Evolutionary conservation across 345 rosid genomes (phyloP).

Genomic region (Acer campestre): DNA sequence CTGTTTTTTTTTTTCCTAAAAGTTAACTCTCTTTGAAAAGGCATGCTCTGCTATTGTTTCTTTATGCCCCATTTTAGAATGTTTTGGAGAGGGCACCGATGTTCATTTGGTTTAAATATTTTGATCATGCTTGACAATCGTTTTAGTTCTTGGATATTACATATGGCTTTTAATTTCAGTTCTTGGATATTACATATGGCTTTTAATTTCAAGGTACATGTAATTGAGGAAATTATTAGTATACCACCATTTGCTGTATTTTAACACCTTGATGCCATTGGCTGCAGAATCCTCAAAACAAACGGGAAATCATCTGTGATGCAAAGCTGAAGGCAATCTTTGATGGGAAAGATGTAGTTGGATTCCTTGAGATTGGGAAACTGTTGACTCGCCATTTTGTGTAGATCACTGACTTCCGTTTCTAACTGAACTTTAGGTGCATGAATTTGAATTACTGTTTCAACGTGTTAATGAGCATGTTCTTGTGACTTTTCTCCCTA

Average conservation of each 20-base stretch:
- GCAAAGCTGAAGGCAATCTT: slow-evolving; percentile 74
- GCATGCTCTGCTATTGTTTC: background rate
- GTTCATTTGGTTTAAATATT: background rate
- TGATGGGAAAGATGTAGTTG: slow-evolving; percentile 65
- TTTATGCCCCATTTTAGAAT: too few species aligned
- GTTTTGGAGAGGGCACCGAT: background rate
- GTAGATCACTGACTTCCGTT: slow-evolving; percentile 35
- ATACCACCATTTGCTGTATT: background rate
- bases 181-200: background rate
- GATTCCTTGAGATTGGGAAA: slow-evolving; percentile 76
- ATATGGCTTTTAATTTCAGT: background rate
- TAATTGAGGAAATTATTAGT: background rate
- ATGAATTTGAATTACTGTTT: slow-evolving; percentile 5
- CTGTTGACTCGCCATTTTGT: slow-evolving; percentile 64
- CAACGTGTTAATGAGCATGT: slow-evolving; percentile 8
- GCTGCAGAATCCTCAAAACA: slow-evolving; percentile 71
- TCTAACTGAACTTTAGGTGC: background rate
- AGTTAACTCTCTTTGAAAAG: background rate
- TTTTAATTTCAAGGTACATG: background rate
- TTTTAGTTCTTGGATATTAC: background rate
- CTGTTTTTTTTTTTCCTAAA: background rate
- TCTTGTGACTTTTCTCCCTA: background rate
- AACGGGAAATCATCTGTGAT: slow-evolving; percentile 74
- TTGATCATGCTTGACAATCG: background rate
- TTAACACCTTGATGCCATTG: slow-evolving; percentile 6